phyloP scores from a whole-genome alignment of 345 rosid species.

The Microthlaspi erraticum region DNA sequence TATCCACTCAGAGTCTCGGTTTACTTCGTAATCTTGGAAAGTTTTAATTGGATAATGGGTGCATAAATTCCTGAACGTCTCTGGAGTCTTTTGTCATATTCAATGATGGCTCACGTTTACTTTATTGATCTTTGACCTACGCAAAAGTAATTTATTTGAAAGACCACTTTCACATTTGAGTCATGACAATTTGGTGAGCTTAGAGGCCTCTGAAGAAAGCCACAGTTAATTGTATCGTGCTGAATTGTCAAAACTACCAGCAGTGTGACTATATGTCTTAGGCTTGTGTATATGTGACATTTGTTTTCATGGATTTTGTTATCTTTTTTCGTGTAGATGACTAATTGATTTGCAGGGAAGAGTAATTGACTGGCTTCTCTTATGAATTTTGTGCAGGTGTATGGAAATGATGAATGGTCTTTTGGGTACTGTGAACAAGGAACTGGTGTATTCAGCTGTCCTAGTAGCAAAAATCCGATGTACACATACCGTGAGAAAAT shows the following conservation, averaged over 20 bases:
- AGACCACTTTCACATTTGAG: slow-evolving; percentile 3
- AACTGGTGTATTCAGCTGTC: slow-evolving; percentile 90
- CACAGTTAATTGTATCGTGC: background rate
- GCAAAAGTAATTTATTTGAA: background rate
- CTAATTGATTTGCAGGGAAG: background rate
- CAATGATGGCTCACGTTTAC: slow-evolving; percentile 16
- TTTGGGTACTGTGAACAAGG: slow-evolving; percentile 94
- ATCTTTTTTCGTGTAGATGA: background rate
- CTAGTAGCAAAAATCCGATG: slow-evolving; percentile 85
- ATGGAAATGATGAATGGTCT: slow-evolving; percentile 96
- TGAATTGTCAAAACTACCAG: background rate
- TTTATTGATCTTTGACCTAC: background rate
- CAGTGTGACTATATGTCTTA: background rate
- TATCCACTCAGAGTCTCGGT: background rate
- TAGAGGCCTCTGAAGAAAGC: background rate
- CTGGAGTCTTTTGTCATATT: background rate
- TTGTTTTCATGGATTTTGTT: background rate
- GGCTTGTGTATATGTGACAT: background rate
- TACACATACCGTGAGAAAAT: slow-evolving; percentile 81
- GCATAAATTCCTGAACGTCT: background rate
- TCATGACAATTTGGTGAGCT: background rate
- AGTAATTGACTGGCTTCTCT: slow-evolving; percentile 28
- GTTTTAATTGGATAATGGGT: background rate
- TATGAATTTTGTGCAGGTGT: slow-evolving; percentile 53
- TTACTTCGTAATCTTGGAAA: background rate